Percentiles rank a stretch among this genome's conserved stretches.
These are phyloP conservation scores for Wallacemonas rigidus DNA, from an alignment of 208 protist species.

Conservation along the genomic window DNA sequence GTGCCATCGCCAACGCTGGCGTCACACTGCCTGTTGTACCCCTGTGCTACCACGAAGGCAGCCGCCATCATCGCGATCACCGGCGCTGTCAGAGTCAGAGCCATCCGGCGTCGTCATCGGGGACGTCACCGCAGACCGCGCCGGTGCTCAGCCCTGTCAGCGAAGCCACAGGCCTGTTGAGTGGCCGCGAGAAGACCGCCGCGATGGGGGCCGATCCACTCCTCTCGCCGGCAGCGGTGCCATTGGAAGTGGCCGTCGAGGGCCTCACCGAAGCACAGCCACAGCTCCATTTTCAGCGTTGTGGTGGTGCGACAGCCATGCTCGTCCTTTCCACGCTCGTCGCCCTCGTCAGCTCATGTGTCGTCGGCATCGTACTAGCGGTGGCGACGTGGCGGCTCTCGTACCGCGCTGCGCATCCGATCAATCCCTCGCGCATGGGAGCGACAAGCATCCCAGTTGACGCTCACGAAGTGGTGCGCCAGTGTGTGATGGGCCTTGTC, in stretches of 20 bases:
- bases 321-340: conserved; percentile 18
- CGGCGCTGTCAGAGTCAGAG: conserved; percentile 13
- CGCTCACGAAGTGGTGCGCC: conserved; percentile 31
- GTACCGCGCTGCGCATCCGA: conserved; percentile 2
- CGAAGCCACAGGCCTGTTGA: conserved; percentile 1
- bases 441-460: conserved; percentile 21
- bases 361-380: conserved; percentile 16
- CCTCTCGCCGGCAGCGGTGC: conserved; percentile 3
- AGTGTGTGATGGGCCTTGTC: conserved; percentile 3
- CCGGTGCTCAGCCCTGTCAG: background rate
- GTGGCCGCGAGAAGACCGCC: background rate
- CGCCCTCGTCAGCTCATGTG: conserved; percentile 12
- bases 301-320: conserved; percentile 19
- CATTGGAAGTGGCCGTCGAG: background rate
- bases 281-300: conserved; percentile 13
- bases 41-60: conserved; percentile 25
- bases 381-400: conserved; percentile 20
- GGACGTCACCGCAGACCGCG: background rate
- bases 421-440: conserved; percentile 9
- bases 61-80: background rate
- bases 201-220: background rate
- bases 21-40: conserved; percentile 30
- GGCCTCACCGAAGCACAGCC: background rate
- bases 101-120: background rate
- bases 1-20: conserved; percentile 36